Conservation (phyloP, 2,329 filamentous ascomycete genomes). For the Metarhizium guizhouense region DNA sequence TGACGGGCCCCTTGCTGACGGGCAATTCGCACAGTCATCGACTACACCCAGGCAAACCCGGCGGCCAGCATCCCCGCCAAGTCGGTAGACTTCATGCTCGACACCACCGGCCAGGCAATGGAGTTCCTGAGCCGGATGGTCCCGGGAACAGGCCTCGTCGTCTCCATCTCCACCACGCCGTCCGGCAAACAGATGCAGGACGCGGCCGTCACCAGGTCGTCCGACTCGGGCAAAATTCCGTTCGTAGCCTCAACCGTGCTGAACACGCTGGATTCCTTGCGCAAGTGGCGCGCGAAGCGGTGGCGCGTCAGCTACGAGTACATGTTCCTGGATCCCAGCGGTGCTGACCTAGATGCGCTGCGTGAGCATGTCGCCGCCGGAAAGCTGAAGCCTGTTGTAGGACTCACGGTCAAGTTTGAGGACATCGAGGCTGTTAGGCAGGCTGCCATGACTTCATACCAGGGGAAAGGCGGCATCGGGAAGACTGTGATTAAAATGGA, state of each 20-base stretch:
- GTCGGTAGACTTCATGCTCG: slow-evolving; percentile 33
- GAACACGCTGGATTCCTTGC: slow-evolving; percentile 21
- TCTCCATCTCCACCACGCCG: slow-evolving; percentile 26
- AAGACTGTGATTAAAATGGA: slow-evolving; percentile 23
- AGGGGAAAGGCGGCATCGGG: slow-evolving; percentile 29
- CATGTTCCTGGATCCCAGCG: slow-evolving; percentile 23
- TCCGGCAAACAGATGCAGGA: slow-evolving; percentile 26
- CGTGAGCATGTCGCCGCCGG: slow-evolving; percentile 9
- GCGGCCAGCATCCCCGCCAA: slow-evolving; percentile 18
- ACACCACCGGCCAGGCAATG: slow-evolving; percentile 28
- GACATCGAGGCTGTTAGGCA: slow-evolving; percentile 27
- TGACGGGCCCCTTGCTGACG: neutral
- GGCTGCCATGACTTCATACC: slow-evolving; percentile 25
- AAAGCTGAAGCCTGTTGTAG: slow-evolving; percentile 13
- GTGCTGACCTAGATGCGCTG: slow-evolving; percentile 15
- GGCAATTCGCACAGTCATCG: slow-evolving; percentile 11
- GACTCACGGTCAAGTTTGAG: slow-evolving; percentile 15
- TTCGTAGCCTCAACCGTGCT: slow-evolving; percentile 14
- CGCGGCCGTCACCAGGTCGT: slow-evolving; percentile 17
- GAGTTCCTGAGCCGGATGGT: slow-evolving; percentile 26
- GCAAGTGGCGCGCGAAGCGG: slow-evolving; percentile 20
- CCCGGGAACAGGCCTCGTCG: slow-evolving; percentile 21
- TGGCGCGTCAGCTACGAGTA: slow-evolving; percentile 28
- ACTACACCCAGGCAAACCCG: slow-evolving; percentile 14
- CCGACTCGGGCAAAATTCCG: slow-evolving; percentile 17